phyloP scores from a whole-genome alignment of 2,329 filamentous ascomycete genomes.

The Aspergillus felis region DNA sequence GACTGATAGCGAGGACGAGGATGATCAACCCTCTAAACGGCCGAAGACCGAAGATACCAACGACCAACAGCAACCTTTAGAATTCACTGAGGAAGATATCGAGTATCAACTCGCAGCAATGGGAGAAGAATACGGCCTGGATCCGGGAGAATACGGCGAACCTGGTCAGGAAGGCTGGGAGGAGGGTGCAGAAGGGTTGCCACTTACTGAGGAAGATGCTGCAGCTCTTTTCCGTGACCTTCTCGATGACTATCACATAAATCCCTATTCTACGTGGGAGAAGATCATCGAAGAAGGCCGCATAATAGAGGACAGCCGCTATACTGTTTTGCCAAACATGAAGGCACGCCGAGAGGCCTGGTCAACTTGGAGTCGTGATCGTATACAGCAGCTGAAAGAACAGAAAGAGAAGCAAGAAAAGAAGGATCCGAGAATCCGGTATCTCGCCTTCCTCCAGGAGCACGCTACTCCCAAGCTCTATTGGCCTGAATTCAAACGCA shows the following conservation, averaged over 20 bases:
- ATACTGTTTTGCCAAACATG: slow-evolving; percentile 78
- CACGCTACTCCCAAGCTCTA: slow-evolving; percentile 88
- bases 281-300: slow-evolving; percentile 77
- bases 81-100: slow-evolving; percentile 93
- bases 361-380: slow-evolving; percentile 76
- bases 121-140: slow-evolving; percentile 77
- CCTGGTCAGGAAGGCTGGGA: slow-evolving; percentile 56
- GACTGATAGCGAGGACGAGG: slow-evolving; percentile 54
- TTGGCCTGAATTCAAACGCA: slow-evolving; percentile 95
- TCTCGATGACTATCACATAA: slow-evolving; percentile 75
- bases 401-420: slow-evolving; percentile 72
- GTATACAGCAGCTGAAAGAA: slow-evolving; percentile 68
- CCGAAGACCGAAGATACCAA: slow-evolving; percentile 52
- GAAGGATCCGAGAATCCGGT: slow-evolving; percentile 77
- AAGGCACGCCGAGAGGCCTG: slow-evolving; percentile 77
- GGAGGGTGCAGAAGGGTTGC: slow-evolving; percentile 67
- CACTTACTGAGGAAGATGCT: slow-evolving; percentile 71
- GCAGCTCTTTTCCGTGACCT: slow-evolving; percentile 77
- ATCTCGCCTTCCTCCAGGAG: slow-evolving; percentile 74
- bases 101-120: slow-evolving; percentile 86
- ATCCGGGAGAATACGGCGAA: slow-evolving; percentile 71
- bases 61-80: slow-evolving; percentile 51
- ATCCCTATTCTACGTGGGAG: slow-evolving; percentile 88
- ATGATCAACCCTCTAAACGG: slow-evolving; percentile 51
- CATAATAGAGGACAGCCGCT: slow-evolving; percentile 80